Base-by-base conservation (phyloP, 768 basidiomycete species). In the Kwoniella sp. region DNA sequence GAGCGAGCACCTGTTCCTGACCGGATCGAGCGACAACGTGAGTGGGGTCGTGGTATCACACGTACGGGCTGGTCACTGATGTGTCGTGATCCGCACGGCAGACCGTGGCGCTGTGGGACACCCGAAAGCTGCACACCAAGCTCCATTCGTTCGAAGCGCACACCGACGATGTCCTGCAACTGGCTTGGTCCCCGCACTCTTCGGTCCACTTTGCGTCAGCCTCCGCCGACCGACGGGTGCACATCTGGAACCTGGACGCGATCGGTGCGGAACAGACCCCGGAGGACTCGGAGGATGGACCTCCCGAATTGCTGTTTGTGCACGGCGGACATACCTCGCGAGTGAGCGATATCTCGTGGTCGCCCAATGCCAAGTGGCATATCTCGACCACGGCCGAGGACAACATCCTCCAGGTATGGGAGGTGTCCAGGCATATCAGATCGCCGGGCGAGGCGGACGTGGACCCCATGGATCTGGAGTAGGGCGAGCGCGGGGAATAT, bases 281-380 rank as follows among this genome's bases (percentile, higher is more conserved):
- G 3, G 95, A 99, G 60, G 95, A 99, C 69, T 88, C 90, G 53
- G 95, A 99, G 72, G 95, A 99, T 66, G 95, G 95, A 1, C 91
- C 95, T 14, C 95, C 95, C 0, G 95, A 99, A 73, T 76, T 98
- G 52, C 75, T 98, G 60, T 99, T 99, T 74, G 82, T 96, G 40
- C 95, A 99, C 62, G 95, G 95, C 62, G 95, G 82, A 60, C 69
- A 63, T 52, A 72, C 60, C 48, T 53, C 89, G 25, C 83, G 88
- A 28, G 90, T 90, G 1, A 87, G 88, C 0, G 95, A 99, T 75
- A 85, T 98, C 73, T 87, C 85, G 67, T 98, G 95, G 95, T 89
- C 87, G n/a, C 65, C 68, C 33, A 62, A 63, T 53, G 89, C 92
- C 67, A 83, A 84, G 58, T 93, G 89, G 89, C 89, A 86, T 6